Base-by-base conservation (phyloP, 345 rosid species). In the Gossypium mustelinum region DNA sequence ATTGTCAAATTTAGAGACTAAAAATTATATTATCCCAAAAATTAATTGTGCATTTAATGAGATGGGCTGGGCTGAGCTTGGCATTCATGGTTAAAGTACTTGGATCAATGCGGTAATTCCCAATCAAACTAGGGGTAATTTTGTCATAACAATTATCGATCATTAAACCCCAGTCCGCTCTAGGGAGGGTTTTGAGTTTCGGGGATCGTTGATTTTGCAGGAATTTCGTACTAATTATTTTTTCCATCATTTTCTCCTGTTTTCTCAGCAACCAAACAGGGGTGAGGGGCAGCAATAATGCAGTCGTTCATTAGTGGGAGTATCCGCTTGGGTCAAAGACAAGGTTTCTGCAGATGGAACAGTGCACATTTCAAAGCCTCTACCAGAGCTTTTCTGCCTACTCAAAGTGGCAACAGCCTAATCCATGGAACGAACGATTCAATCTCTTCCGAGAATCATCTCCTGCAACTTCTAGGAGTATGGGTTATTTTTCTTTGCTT, bases 251-350 rank as follows among this genome's bases (percentile, higher is more conserved):
- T 51, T 27, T 27, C 73, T 69, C 59, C 16, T 45, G 25, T 69
- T 51, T 51, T 51, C 45, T 27, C 25, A 27, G 47, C 45, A 11
- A 69, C 59, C 73, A 51, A 51, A 69, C 45, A 3, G 59, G 62
- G 50, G 20, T 17, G 39, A 68, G 24, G 20, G 51, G 22, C 47
- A 27, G 44, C 60, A 27, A 51, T 2, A 27, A 86, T 86, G 89
- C 87, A 79, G 58, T 79, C 89, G 7, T 63, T 82, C 17, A 69
- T 66, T 14, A 56, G 83, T 69, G 73, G 73, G 51, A 78, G 76
- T 52, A 29, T 77, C 47, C 80, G 73, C 6, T 77, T 84, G 71
- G 67, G 77, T 74, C 64, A 73, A 51, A 78, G 85, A 27, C 82
- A 61, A 56, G 41, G 55, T 16, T 74, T 78, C n/a, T 34, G 24